Evolutionary conservation across 768 basidiomycete species (phyloP), one percentile per base, ranked within the genome.

Genomic region (Tricholoma terreum): DNA sequence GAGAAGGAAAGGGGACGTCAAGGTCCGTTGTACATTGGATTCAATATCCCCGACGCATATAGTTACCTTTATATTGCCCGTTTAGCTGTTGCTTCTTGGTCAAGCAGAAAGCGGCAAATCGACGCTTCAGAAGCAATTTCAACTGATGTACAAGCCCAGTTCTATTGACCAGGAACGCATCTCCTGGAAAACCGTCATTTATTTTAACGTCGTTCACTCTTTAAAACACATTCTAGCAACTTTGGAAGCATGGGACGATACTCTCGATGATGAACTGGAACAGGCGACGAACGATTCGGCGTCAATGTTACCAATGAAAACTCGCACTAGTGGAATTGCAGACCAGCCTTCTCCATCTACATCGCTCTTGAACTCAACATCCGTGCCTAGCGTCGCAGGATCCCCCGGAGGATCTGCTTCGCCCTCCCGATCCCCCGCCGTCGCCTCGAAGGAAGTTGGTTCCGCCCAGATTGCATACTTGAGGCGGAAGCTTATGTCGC

Each of bases 21-120:
- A 89, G 78, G 90, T 87, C 42, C 50, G 42, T 48, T 11, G 19
- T 46, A 49, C 7, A 30, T 31, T 12, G 6, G 11, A 35, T n/a
- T 56, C 54, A 58, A 4, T 24, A 22, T 48, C 17, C 54, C 50
- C 55, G 46, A 58, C 75, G 71, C 71, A 75, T 77, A 75, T 74
- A 77, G 62, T 75, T 56, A 76, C 61, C 30, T 17, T 60, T 51
- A 48, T 40, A 51, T 56, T 50, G 12, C 54, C 36, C 22, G 36
- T 56, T 50, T 63, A 90, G 86, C 72, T 90, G 42, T 72, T 90
- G n/a, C 78, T 91, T 55, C 79, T 90, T 38, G 89, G 89, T 36
- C 88, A 90, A 65, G 87, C 88, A 36, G 88, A 90, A 75, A 89
- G 85, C 48, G 87, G 87, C 63, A 89, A 90, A 67, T 85, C 85